phyloP scores from a whole-genome alignment of 2,329 filamentous ascomycete species.

The Apiospora marii region DNA sequence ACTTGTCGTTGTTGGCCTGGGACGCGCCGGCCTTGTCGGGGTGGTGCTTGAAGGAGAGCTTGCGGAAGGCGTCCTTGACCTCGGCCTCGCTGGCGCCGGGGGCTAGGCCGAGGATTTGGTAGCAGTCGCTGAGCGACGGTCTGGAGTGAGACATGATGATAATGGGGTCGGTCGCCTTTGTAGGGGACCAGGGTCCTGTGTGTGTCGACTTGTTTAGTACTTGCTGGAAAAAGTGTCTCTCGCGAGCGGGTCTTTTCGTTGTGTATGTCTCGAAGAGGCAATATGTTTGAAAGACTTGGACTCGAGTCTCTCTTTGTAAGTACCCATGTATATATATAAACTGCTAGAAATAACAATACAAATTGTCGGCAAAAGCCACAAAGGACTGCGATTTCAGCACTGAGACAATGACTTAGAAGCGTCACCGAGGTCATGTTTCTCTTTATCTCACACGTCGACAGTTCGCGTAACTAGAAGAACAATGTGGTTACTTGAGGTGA shows the following conservation, averaged over 20 bases:
- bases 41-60: conserved; percentile 1
- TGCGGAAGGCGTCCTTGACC: background rate
- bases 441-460: background rate
- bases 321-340: background rate
- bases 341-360: background rate
- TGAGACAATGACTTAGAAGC: background rate
- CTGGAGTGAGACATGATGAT: background rate
- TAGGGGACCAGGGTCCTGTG: too few species aligned
- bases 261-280: background rate
- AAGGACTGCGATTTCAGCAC: background rate
- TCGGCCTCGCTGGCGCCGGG: background rate
- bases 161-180: too few species aligned
- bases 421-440: background rate
- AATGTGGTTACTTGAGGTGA: background rate
- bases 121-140: background rate
- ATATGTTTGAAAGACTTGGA: background rate
- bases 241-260: background rate
- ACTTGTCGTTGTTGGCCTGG: conserved; percentile 13
- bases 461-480: too few species aligned
- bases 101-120: background rate
- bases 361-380: background rate
- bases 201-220: too few species aligned
- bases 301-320: background rate
- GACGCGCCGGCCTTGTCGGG: background rate
- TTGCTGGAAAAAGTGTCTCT: too few species aligned